phyloP scores from a whole-genome alignment of 345 rosid genomes.

The Crucihimalaya himalaica region DNA sequence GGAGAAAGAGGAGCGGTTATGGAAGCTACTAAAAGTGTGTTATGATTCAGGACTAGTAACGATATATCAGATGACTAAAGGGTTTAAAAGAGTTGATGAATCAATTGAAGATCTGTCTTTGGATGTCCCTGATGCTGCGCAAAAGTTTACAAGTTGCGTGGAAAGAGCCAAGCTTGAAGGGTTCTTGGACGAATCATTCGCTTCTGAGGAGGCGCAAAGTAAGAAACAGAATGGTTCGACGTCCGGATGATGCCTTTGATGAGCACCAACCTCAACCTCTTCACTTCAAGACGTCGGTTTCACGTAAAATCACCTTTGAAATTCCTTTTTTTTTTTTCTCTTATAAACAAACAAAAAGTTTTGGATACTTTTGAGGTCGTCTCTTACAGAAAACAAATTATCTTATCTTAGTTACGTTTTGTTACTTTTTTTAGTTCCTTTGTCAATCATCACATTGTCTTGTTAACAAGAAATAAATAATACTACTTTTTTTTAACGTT shows the following conservation, averaged over 20 bases:
- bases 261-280: constrained; percentile 2
- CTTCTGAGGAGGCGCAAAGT: constrained; percentile 23
- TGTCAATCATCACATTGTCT: neutral
- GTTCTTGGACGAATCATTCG: constrained; percentile 70
- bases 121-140: constrained; percentile 78
- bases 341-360: constrained; percentile 14
- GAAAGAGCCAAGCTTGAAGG: constrained; percentile 69
- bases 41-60: constrained; percentile 71
- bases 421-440: neutral
- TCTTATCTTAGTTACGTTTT: constrained; percentile 25
- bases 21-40: constrained; percentile 61
- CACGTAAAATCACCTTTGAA: neutral
- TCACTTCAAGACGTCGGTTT: neutral
- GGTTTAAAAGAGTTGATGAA: constrained; percentile 68
- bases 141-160: constrained; percentile 51
- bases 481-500: neutral
- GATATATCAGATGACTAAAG: constrained; percentile 75
- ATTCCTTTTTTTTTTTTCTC: neutral
- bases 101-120: constrained; percentile 72
- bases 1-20: constrained; percentile 53
- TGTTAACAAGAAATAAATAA: neutral
- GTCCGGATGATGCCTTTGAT: neutral
- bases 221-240: constrained; percentile 46
- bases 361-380: constrained; percentile 20
- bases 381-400: constrained; percentile 19